Conservation (phyloP, 345 rosid species). For the Salix dunnii region DNA sequence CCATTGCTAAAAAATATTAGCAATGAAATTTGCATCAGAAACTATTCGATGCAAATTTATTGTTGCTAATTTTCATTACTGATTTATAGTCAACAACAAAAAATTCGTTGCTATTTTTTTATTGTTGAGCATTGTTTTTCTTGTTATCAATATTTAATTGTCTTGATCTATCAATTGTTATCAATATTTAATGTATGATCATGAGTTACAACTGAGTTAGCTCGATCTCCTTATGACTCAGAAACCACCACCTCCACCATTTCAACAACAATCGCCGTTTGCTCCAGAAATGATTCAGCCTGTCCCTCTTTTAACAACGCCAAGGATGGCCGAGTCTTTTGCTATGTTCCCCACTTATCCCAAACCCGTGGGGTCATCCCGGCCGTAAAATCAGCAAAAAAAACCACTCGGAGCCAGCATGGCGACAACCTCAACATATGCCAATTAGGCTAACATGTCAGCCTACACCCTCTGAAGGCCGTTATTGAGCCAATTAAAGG, state of each 20-base stretch:
- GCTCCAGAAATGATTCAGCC: background rate
- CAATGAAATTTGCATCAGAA: no score
- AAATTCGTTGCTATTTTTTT: no score
- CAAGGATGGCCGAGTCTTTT: background rate
- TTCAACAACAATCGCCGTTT: background rate
- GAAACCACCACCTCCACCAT: background rate
- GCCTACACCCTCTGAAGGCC: background rate
- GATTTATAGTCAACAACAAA: no score
- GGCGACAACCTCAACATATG: background rate
- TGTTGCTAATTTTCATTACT: no score
- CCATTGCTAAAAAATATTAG: no score
- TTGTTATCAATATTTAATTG: no score
- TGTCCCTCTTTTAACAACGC: background rate
- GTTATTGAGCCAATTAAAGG: background rate
- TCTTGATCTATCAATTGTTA: no score
- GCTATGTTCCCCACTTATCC: background rate
- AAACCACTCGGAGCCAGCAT: background rate
- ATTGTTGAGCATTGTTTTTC: no score
- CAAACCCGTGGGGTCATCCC: background rate
- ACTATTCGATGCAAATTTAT: no score
- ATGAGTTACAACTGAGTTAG: conserved; percentile 61
- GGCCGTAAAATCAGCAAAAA: background rate
- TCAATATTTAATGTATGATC: conserved; percentile 43
- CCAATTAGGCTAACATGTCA: background rate
- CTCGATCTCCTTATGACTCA: conserved; percentile 25